Evolutionary conservation across 2,329 filamentous ascomycete species (phyloP).

Genomic region (Arthrinium puccinioides): DNA sequence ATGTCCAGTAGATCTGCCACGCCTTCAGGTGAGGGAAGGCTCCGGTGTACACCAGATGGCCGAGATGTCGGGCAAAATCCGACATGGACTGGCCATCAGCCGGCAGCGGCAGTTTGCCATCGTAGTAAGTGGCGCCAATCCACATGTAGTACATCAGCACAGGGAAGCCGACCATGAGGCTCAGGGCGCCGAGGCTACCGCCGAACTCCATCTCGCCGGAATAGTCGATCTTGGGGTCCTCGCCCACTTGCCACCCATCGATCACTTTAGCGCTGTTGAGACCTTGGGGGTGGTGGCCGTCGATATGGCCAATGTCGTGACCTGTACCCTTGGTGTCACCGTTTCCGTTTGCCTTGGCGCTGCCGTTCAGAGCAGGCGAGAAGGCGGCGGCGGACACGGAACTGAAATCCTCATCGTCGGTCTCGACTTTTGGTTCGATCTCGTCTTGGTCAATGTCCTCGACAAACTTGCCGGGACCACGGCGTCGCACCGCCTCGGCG

Average conservation of each 20-base stretch:
- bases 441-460: conserved; percentile 35
- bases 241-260: conserved; percentile 53
- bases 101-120: conserved; percentile 70
- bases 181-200: conserved; percentile 68
- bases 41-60: conserved; percentile 67
- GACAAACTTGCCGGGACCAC: conserved; percentile 39
- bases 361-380: conserved; percentile 13
- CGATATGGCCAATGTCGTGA: conserved; percentile 11
- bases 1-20: conserved; percentile 92
- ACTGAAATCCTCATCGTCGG: conserved; percentile 14
- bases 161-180: conserved; percentile 93
- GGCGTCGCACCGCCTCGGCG: conserved; percentile 32
- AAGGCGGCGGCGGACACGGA: conserved; percentile 18
- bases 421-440: conserved; percentile 10
- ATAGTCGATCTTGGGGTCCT: conserved; percentile 56
- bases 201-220: conserved; percentile 75
- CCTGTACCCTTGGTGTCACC: conserved; percentile 14
- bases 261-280: conserved; percentile 25
- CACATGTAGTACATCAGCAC: conserved; percentile 98
- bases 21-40: conserved; percentile 78
- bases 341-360: conserved; percentile 13
- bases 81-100: conserved; percentile 55
- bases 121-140: conserved; percentile 89
- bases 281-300: conserved; percentile 25
- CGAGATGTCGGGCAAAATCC: conserved; percentile 68